These are phyloP conservation scores for Phytopythium vexans DNA, from an alignment of 352 stramenopile genomes.

Conservation along the genomic window DNA sequence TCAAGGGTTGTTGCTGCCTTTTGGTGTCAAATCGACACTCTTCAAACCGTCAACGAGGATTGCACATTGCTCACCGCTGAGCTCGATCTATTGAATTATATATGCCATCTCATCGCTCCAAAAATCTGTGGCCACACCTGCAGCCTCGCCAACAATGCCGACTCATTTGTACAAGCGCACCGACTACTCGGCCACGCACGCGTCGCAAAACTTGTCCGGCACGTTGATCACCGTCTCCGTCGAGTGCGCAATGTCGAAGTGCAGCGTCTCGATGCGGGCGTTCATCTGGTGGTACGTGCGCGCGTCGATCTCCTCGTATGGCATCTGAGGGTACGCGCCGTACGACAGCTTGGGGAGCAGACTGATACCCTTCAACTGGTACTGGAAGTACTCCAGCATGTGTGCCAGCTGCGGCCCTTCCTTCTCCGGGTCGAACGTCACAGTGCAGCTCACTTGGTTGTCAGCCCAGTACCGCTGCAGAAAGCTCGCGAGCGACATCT, in stretches of 20 bases:
- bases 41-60: too few species aligned
- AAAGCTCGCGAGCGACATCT: conserved; percentile 90
- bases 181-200: conserved; percentile 21
- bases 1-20: too few species aligned
- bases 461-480: conserved; percentile 93
- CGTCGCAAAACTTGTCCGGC: conserved; percentile 60
- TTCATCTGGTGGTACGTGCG: conserved; percentile 56
- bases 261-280: conserved; percentile 30
- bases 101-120: too few species aligned
- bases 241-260: conserved; percentile 36
- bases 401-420: conserved; percentile 78
- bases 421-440: conserved; percentile 89
- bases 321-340: conserved; percentile 89
- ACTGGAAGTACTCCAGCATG: conserved; percentile 91
- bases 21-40: too few species aligned
- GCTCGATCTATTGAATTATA: too few species aligned
- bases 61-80: too few species aligned
- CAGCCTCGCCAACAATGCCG: too few species aligned
- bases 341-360: conserved; percentile 80
- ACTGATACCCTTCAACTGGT: conserved; percentile 92
- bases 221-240: conserved; percentile 32
- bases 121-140: too few species aligned
- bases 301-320: conserved; percentile 89
- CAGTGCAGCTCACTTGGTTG: conserved; percentile 94
- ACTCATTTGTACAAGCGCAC: too few species aligned